Evolutionary conservation across 2,329 filamentous ascomycete genomes (phyloP), one percentile per base, ranked within the genome.

Genomic region (Venturia pyrina): DNA sequence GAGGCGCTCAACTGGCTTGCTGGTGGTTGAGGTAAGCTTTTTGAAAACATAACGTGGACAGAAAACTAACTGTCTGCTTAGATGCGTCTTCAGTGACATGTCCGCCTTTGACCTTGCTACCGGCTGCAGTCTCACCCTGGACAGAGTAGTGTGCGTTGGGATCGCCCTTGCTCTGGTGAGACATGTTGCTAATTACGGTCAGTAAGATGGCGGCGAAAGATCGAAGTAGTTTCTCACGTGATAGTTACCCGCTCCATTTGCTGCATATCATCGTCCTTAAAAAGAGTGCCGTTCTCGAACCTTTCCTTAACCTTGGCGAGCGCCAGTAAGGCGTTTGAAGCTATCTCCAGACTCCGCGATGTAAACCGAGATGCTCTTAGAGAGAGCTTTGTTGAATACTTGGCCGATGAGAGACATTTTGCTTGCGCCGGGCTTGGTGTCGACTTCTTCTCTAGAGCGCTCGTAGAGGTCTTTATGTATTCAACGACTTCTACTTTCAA

Each of bases 201-300:
- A 63, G 41, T 63, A 63, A 63, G 61, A 60, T 60, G 57, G 57
- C 57, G 57, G n/a, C 41, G 41, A 50, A 63, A 63, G 41, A 28
- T 63, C 19, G 41, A 63, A 37, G 62, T 28, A 63, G 40, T 34
- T 63, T 15, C 40, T 63, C 43, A 63, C 62, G 62, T 63, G 62
- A 63, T 50, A 50, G 44, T 50, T 37, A 50, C n/a, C 28, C 44
- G 40, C 40, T 63, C 62, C 62, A 63, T 63, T 37, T 63, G 40
- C 62, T 63, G n/a, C 62, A 63, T 63, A 37, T 63, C 62, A 50
- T 63, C 62, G 62, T 50, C 44, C 41, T 63, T 48, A n/a, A 63
- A 63, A 6, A 63, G 41, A 50, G n/a, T 50, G 62, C 62, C 62
- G 62, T 37, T 63, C 41, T 63, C 44, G 41, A 63, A 63, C n/a